Conservation (phyloP, 1,284 basidiomycete species). For the Ustilago bromivora region DNA sequence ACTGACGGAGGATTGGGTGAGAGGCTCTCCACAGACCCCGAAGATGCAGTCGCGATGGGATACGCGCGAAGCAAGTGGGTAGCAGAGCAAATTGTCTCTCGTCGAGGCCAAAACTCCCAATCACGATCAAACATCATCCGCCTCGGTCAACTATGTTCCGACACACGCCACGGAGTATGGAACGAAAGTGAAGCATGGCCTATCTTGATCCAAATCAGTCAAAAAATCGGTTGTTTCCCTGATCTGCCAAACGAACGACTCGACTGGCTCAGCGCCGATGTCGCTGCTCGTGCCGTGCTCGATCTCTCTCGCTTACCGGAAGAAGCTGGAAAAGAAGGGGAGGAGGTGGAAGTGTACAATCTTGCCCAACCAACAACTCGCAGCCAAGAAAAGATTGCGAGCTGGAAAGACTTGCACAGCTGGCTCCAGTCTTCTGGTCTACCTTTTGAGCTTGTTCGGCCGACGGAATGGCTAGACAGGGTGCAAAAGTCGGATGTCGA, state of each 20-base stretch:
- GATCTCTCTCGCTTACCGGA: slow-evolving; percentile 71
- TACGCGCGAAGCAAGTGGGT: slow-evolving; percentile 74
- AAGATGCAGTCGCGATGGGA: slow-evolving; percentile 34
- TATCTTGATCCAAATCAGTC: slow-evolving; percentile 71
- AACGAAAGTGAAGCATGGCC: slow-evolving; percentile 75
- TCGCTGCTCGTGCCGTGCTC: slow-evolving; percentile 73
- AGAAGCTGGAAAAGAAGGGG: slow-evolving; percentile 8
- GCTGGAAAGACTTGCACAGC: slow-evolving; percentile 73
- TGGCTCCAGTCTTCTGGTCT: slow-evolving; percentile 78
- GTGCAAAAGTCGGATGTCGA: slow-evolving; percentile 66
- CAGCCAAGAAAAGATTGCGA: slow-evolving; percentile 1
- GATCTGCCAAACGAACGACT: slow-evolving; percentile 66
- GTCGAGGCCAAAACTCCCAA: background rate
- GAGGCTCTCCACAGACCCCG: slow-evolving; percentile 1
- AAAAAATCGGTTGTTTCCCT: slow-evolving; percentile 73
- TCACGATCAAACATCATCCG: slow-evolving; percentile 29
- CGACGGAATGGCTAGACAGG: slow-evolving; percentile 74
- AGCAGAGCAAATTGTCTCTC: slow-evolving; percentile 74
- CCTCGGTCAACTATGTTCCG: slow-evolving; percentile 75
- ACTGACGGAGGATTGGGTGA: background rate
- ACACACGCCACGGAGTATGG: slow-evolving; percentile 74
- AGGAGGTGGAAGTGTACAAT: slow-evolving; percentile 13
- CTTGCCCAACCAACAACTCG: slow-evolving; percentile 29
- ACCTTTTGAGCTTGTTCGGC: slow-evolving; percentile 79
- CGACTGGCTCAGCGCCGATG: slow-evolving; percentile 76